These are phyloP conservation scores for Alectoria sarmentosa DNA, from an alignment of 495 filamentous ascomycete genomes.

Conservation along the genomic window DNA sequence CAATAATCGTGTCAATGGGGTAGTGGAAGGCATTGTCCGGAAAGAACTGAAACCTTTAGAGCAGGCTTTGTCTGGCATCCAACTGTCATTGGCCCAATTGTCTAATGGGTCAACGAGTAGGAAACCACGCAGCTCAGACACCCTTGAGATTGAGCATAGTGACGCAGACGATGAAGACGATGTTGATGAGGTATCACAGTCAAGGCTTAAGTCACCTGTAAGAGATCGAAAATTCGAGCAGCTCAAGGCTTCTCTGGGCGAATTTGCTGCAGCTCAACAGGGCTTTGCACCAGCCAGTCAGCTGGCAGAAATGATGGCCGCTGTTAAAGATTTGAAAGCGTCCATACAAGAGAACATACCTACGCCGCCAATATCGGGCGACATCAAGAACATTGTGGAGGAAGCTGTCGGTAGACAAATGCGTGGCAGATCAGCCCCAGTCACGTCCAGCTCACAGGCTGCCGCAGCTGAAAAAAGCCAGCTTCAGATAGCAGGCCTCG, in stretches of 20 bases:
- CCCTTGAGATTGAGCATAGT: slow-evolving; percentile 62
- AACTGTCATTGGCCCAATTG: slow-evolving; percentile 53
- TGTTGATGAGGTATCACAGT: slow-evolving; percentile 39
- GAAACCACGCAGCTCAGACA: slow-evolving; percentile 47
- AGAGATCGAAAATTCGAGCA: slow-evolving; percentile 75
- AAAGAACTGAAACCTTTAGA: slow-evolving; percentile 72
- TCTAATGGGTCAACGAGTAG: slow-evolving; percentile 35
- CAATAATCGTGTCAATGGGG: slow-evolving; percentile 75
- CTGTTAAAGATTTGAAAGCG: slow-evolving; percentile 51
- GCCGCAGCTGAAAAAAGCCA: slow-evolving; percentile 44
- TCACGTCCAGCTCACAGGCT: slow-evolving; percentile 26
- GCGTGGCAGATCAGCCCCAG: slow-evolving; percentile 25
- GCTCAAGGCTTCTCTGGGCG: slow-evolving; percentile 70
- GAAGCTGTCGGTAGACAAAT: slow-evolving; percentile 39
- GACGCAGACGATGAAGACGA: slow-evolving; percentile 97
- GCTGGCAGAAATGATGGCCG: slow-evolving; percentile 48
- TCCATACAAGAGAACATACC: slow-evolving; percentile 27
- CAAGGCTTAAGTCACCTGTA: slow-evolving; percentile 41
- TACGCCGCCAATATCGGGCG: slow-evolving; percentile 19
- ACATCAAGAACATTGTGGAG: slow-evolving; percentile 43
- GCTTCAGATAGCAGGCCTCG: slow-evolving; percentile 47
- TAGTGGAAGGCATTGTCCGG: slow-evolving; percentile 74
- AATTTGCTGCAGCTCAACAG: slow-evolving; percentile 63
- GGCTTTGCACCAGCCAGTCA: slow-evolving; percentile 35
- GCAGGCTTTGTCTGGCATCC: slow-evolving; percentile 64